Evolutionary conservation across 1,284 basidiomycete species (phyloP), one percentile per base, ranked within the genome.

Genomic region (Microbotryomycetes sp.): DNA sequence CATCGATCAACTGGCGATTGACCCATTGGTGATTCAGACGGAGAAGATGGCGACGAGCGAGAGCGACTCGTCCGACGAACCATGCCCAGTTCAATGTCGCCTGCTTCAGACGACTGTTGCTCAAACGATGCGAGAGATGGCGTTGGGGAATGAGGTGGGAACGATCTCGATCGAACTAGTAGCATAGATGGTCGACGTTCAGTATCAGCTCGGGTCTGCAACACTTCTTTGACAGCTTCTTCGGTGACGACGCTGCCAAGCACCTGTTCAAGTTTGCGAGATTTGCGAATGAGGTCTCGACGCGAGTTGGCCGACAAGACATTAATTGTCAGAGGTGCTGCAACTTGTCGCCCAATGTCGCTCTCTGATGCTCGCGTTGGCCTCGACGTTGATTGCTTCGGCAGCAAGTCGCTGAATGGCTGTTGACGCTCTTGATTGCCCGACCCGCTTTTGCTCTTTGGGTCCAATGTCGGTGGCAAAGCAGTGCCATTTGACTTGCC

Each of bases 261-360:
- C 28, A 67, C 28, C 3, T 58, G 55, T 36, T 67, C 65, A 48
- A 67, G 55, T 42, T 67, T 67, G 51, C 61, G 60, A 53, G 51
- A 59, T 32, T 61, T 19, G 32, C 50, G 19, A 6, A 66, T 56
- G 7, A 63, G 53, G 19, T 56, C 60, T 16, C 62, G 53, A 36
- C 57, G 56, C 19, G 62, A 48, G 5, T 23, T 4, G 1, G 45
- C 22, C 3, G 51, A 49, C 32, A 66, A 46, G 12, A 50, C 56
- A 29, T 66, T 59, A 29, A 53, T 45, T 26, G 56, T 46, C 12
- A 59, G 23, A 42, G 59, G 56, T 1, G 57, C 32, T 16, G 32
- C 45, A 31, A n/a, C 50, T 28, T 42, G 9, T 9, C 36, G 12
- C 36, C 9, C 36, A 42, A 42, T 9, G 12, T 42, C 36, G 36